Conservation (phyloP, 1,284 basidiomycete species). For the Malassezia brasiliensis region DNA sequence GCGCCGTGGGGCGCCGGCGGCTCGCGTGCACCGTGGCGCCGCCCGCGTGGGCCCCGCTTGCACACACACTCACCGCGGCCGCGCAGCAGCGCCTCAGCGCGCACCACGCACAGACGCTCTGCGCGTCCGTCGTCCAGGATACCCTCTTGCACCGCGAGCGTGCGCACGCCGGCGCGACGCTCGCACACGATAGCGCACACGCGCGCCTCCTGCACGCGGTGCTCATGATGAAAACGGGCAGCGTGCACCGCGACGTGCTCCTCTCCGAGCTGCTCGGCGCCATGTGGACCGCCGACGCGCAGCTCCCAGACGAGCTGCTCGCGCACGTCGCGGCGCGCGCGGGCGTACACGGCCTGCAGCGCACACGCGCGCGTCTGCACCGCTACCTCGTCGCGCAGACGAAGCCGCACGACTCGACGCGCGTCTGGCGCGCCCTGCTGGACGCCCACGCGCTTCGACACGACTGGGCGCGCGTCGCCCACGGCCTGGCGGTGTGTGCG, state of each 20-base stretch:
- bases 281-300: not conserved
- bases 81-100: not conserved
- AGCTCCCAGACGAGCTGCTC: not conserved
- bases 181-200: not conserved
- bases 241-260: slow-evolving; percentile 8
- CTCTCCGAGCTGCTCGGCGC: slow-evolving; percentile 1
- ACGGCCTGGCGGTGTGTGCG: not conserved
- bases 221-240: not conserved
- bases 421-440: slow-evolving; percentile 13
- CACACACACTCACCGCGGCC: not conserved
- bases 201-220: not conserved
- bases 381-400: not conserved
- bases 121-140: not conserved
- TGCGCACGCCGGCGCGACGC: not conserved
- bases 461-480: slow-evolving; percentile 12
- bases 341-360: not conserved
- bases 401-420: not conserved
- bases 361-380: slow-evolving; percentile 7
- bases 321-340: not conserved
- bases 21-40: not conserved
- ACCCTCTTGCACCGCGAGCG: not conserved
- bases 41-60: not conserved
- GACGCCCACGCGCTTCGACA: not conserved
- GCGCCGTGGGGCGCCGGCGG: not conserved
- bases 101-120: not conserved